phyloP scores from a whole-genome alignment of 2,329 filamentous ascomycete species.

The Penicillium palitans region DNA sequence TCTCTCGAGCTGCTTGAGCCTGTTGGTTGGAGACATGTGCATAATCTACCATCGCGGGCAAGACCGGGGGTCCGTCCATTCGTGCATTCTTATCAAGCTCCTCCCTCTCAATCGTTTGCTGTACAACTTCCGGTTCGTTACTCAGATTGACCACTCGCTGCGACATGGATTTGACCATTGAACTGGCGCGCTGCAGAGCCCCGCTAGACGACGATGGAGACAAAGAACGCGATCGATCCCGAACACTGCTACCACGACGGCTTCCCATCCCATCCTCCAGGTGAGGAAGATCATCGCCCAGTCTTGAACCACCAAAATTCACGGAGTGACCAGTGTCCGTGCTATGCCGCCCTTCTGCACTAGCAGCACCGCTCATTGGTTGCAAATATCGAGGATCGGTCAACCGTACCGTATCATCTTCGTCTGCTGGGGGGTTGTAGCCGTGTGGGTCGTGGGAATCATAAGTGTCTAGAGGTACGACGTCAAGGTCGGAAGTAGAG shows the following conservation, averaged over 20 bases:
- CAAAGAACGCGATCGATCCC: constrained; percentile 53
- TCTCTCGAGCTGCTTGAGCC: constrained; percentile 40
- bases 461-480: constrained; percentile 31
- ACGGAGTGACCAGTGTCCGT: constrained; percentile 57
- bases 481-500: constrained; percentile 31
- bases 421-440: constrained; percentile 56
- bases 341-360: constrained; percentile 45
- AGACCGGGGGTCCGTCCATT: constrained; percentile 53
- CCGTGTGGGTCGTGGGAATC: constrained; percentile 49
- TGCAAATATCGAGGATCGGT: constrained; percentile 58
- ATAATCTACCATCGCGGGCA: constrained; percentile 51
- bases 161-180: constrained; percentile 82
- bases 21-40: constrained; percentile 44
- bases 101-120: constrained; percentile 67
- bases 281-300: constrained; percentile 61
- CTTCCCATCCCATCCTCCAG: constrained; percentile 59
- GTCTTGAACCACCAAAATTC: constrained; percentile 53
- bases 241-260: constrained; percentile 55
- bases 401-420: constrained; percentile 59
- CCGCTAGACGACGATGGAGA: constrained; percentile 62
- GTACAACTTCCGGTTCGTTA: constrained; percentile 82
- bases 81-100: constrained; percentile 52
- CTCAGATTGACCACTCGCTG: constrained; percentile 97
- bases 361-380: constrained; percentile 55
- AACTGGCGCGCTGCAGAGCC: constrained; percentile 68